A percentile compares a stretch with the other conserved stretches of the same genome.
These are phyloP conservation scores for Ophiostoma quercus DNA, from an alignment of 2,329 filamentous ascomycete genomes.

Conservation along the genomic window DNA sequence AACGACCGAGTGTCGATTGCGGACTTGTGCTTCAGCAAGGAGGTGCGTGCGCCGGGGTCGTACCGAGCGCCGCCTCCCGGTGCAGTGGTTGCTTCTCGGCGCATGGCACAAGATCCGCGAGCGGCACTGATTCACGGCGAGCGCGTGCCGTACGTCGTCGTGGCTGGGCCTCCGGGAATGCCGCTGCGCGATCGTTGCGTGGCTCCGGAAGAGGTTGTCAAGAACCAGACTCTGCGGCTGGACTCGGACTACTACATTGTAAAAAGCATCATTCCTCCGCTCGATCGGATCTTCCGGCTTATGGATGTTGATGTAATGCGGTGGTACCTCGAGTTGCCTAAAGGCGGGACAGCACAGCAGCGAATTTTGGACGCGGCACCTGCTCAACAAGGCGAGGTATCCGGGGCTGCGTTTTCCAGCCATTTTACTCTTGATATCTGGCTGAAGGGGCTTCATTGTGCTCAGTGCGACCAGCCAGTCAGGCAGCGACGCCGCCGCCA, in stretches of 20 bases:
- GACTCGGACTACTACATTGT: conserved; percentile 96
- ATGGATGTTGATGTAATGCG: conserved; percentile 78
- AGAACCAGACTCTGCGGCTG: conserved; percentile 65
- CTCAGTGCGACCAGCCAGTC: conserved; percentile 64
- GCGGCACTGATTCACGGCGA: conserved; percentile 93
- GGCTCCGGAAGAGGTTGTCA: conserved; percentile 72
- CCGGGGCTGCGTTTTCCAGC: conserved; percentile 30
- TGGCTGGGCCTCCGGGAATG: conserved; percentile 80
- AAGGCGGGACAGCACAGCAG: conserved; percentile 57
- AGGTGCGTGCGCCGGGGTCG: conserved; percentile 75
- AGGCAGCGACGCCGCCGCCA: conserved; percentile 25
- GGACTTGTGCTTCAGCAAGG: conserved; percentile 87
- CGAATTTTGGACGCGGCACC: conserved; percentile 40
- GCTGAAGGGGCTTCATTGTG: conserved; percentile 72
- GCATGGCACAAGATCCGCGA: conserved; percentile 80
- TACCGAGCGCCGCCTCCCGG: conserved; percentile 83
- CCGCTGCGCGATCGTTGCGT: conserved; percentile 86
- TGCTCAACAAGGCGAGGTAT: conserved; percentile 23
- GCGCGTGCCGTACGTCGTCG: conserved; percentile 88
- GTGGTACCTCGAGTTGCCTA: conserved; percentile 98
- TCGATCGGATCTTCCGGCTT: conserved; percentile 94
- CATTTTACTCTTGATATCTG: conserved; percentile 89
- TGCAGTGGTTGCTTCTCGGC: conserved; percentile 77
- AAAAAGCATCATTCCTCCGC: conserved; percentile 89
- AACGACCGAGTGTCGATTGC: conserved; percentile 79